Base-by-base conservation (phyloP, 1,139 yeast genomes). In the Blastobotrys aristatus region DNA sequence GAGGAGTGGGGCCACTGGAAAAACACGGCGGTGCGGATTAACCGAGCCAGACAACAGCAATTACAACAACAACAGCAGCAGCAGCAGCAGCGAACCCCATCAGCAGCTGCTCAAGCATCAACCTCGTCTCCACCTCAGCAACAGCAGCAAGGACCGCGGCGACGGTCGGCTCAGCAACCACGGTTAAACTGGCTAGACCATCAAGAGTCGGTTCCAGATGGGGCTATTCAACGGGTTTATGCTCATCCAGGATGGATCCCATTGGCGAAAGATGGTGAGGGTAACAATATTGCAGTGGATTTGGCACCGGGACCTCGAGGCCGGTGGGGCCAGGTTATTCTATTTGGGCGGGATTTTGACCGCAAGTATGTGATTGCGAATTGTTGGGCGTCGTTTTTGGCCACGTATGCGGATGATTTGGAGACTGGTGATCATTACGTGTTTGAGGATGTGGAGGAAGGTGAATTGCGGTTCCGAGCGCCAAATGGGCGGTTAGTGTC, bases 191-290 rank as follows among this genome's bases (percentile, higher is more conserved):
- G 70, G 70, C 52, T 63, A 22, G 66, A 67, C 30, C 60, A 61
- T 41, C 97, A 89, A 67, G 72, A 72, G 46, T 79, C 88, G 0
- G 73, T 84, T 13, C 97, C 97, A 4, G 86, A 87, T 16, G 80
- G 80, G 4, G 67, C 80, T 7, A 72, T 89, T 29, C 86, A 84
- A 60, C 72, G 76, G 2, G 80, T 79, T 1, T 90, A 86, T 67
- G 92, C 96, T 2, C 89, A 88, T 64, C 81, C 88, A 5, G 80
- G 77, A 61, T 90, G 97, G 97, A 82, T 90, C 47, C 97, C 97
- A 1, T 66, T 90, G 39, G 78, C 88, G 18, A 86, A 95, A 11
- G 97, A 90, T 63, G 81, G 79, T 51, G 82, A 85, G 10, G 97
- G 97, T 17, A 90, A 90, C 67, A 88, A 88, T 61, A 81, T 90